Conservation (phyloP, 2,329 filamentous ascomycete genomes). For the Septoria petroselini region DNA sequence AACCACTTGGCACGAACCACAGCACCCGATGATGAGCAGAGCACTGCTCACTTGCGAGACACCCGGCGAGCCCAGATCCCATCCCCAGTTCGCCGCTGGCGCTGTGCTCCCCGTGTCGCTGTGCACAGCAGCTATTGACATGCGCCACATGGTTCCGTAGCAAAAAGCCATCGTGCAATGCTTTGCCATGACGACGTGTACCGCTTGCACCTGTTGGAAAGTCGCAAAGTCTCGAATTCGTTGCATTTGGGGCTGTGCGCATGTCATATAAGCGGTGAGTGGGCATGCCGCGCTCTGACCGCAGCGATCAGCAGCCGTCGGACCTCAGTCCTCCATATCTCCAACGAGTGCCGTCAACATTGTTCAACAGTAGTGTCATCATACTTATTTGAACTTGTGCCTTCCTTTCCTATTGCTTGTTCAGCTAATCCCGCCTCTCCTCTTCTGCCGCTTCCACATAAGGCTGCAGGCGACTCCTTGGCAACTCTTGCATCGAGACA, state of each 20-base stretch:
- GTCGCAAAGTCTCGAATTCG: background rate
- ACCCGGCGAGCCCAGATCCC: too few relatives aligned
- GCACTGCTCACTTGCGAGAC: background rate
- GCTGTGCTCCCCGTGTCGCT: background rate
- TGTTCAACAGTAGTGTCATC: too few relatives aligned
- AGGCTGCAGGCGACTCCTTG: slow-evolving; percentile 24
- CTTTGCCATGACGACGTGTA: too few relatives aligned
- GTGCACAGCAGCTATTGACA: background rate
- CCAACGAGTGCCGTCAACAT: background rate
- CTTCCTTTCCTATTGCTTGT: slow-evolving; percentile 9
- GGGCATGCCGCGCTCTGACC: background rate
- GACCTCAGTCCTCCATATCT: background rate
- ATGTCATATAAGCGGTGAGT: slow-evolving; percentile 15
- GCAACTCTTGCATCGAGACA: slow-evolving; percentile 25
- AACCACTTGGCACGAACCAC: slow-evolving; percentile 11
- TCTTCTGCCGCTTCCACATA: slow-evolving; percentile 30
- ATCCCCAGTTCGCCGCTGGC: background rate
- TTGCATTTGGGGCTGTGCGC: background rate
- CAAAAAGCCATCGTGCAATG: too few relatives aligned
- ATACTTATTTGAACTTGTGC: too few relatives aligned
- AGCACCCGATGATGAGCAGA: background rate
- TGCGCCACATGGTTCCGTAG: background rate
- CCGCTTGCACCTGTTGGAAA: background rate
- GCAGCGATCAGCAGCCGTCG: too few relatives aligned
- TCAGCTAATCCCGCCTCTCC: slow-evolving; percentile 15